phyloP scores from a whole-genome alignment of 2,329 filamentous ascomycete genomes.

The Scedosporium aurantiacum region DNA sequence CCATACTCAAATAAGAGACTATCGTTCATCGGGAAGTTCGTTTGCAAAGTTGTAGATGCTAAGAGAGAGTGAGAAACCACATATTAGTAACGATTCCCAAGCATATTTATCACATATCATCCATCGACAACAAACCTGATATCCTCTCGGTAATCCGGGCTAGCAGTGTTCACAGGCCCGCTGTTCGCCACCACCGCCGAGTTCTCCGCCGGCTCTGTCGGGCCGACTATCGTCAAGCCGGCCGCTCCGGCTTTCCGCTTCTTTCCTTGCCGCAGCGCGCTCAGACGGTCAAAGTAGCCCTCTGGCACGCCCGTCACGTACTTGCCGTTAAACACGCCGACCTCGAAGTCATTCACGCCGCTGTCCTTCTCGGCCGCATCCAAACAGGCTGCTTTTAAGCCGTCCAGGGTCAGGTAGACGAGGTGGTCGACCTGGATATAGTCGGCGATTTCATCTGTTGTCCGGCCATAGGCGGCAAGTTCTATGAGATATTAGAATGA shows the following conservation, averaged over 20 bases:
- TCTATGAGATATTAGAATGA: slow-evolving; percentile 15
- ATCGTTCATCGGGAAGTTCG: neutral
- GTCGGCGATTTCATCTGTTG: slow-evolving; percentile 28
- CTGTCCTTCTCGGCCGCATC: slow-evolving; percentile 52
- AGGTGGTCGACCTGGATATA: slow-evolving; percentile 41
- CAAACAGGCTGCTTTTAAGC: slow-evolving; percentile 69
- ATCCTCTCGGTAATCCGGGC: neutral
- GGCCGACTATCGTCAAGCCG: neutral
- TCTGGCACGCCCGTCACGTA: slow-evolving; percentile 73
- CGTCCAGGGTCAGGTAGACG: slow-evolving; percentile 50
- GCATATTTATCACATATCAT: neutral
- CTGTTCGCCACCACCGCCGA: neutral
- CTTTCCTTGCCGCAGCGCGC: slow-evolving; percentile 25
- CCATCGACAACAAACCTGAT: neutral
- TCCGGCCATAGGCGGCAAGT: slow-evolving; percentile 29
- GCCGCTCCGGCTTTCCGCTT: neutral
- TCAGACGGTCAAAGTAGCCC: slow-evolving; percentile 73
- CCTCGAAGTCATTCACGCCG: slow-evolving; percentile 59
- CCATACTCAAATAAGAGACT: neutral
- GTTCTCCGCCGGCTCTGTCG: neutral
- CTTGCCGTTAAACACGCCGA: slow-evolving; percentile 82
- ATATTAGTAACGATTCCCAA: neutral
- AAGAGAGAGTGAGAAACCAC: too few relatives aligned
- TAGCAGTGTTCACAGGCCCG: neutral
- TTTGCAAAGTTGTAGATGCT: slow-evolving; percentile 4